Conservation (phyloP, 495 filamentous ascomycete species). For the Penicillium waksmanii region DNA sequence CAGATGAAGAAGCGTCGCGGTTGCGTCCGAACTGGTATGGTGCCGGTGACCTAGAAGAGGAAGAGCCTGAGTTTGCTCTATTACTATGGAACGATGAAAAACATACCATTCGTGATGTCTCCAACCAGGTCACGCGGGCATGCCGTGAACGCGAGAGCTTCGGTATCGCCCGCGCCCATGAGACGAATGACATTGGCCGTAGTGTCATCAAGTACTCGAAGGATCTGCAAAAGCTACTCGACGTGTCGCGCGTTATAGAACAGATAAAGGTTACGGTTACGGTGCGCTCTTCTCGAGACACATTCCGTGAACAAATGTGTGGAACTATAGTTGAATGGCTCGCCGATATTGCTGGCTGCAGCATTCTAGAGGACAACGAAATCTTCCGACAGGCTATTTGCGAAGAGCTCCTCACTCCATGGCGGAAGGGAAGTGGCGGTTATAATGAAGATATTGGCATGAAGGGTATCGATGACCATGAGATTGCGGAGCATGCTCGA, state of each 20-base stretch:
- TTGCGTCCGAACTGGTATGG: constrained; percentile 76
- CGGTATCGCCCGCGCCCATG: constrained; percentile 75
- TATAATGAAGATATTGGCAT: constrained; percentile 81
- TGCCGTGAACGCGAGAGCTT: constrained; percentile 73
- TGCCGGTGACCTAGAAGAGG: constrained; percentile 56
- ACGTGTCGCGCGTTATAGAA: constrained; percentile 81
- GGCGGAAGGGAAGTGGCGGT: constrained; percentile 85
- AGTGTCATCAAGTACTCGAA: constrained; percentile 77
- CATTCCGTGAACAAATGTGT: constrained; percentile 97
- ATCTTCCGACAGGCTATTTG: constrained; percentile 82
- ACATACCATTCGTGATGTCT: constrained; percentile 91
- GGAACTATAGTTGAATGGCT: constrained; percentile 98
- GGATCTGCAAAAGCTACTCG: constrained; percentile 71
- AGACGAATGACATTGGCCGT: constrained; percentile 84
- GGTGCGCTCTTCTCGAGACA: constrained; percentile 89
- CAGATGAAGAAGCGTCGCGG: constrained; percentile 80
- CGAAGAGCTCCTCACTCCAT: constrained; percentile 84
- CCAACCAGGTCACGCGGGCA: constrained; percentile 85
- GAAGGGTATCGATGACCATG: constrained; percentile 89
- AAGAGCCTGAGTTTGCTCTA: constrained; percentile 77
- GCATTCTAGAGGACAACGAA: constrained; percentile 76
- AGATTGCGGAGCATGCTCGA: constrained; percentile 47
- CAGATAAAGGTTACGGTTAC: constrained; percentile 96
- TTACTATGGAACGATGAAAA: constrained; percentile 99
- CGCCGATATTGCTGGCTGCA: constrained; percentile 87